Conservation (phyloP, 1,284 basidiomycete species). For the Moniliella sp. region DNA sequence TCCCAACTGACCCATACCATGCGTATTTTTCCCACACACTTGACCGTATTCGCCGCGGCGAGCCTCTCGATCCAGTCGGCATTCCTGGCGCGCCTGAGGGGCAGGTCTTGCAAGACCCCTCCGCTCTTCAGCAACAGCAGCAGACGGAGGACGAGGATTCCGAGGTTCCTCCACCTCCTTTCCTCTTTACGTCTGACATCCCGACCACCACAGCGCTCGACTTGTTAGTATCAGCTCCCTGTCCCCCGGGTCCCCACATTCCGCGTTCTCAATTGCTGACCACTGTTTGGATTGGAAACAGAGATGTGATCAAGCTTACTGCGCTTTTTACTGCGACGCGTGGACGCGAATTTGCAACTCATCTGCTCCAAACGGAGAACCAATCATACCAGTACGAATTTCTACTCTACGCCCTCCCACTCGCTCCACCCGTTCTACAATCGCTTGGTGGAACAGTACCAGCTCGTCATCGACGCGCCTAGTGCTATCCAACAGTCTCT, state of each 20-base stretch:
- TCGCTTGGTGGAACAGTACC: conserved; percentile 83
- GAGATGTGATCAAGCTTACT: conserved; percentile 45
- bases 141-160: conserved; percentile 44
- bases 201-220: conserved; percentile 75
- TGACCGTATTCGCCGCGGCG: conserved; percentile 8
- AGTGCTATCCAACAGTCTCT: too few species aligned
- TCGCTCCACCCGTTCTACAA: conserved; percentile 93
- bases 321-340: conserved; percentile 83
- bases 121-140: too few species aligned
- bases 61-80: not conserved
- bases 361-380: conserved; percentile 66
- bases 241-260: conserved; percentile 3
- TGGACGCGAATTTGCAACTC: conserved; percentile 63
- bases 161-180: conserved; percentile 43
- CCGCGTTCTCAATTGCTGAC: conserved; percentile 36
- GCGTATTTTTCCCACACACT: conserved; percentile 19
- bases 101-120: conserved; percentile 31
- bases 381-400: conserved; percentile 97
- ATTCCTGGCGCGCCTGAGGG: conserved; percentile 23
- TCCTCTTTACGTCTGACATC: conserved; percentile 67
- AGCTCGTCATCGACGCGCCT: conserved; percentile 64
- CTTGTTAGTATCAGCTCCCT: conserved; percentile 45
- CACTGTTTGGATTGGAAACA: conserved; percentile 4
- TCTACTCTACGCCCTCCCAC: conserved; percentile 71
- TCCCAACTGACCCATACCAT: conserved; percentile 22